Percentiles rank a stretch among this genome's conserved stretches.
phyloP scores from a whole-genome alignment of 805 yeast species.

The Candida andamanensis region DNA sequence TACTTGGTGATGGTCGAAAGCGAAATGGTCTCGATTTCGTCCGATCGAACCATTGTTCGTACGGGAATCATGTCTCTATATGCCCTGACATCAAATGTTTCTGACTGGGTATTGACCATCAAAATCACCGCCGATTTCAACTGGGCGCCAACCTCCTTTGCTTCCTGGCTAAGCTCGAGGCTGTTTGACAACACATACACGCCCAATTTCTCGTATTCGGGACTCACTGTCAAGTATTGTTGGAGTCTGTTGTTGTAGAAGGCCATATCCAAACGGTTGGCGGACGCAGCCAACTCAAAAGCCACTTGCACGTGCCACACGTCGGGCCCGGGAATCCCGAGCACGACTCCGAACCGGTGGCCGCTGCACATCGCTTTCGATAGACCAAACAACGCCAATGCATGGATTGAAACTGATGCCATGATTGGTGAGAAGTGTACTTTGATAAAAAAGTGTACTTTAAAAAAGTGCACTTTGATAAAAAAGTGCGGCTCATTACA shows the following conservation, averaged over 20 bases:
- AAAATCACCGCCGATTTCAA: slow-evolving; percentile 2
- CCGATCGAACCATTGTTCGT: slow-evolving; percentile 17
- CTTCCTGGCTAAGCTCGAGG: background rate
- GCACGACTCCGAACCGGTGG: slow-evolving; percentile 22
- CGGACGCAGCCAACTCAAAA: too few relatives aligned
- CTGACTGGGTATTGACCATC: slow-evolving; percentile 1
- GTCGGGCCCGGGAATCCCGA: slow-evolving; percentile 16
- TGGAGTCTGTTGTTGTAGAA: slow-evolving; percentile 21
- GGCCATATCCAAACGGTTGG: slow-evolving; percentile 22
- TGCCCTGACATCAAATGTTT: slow-evolving; percentile 4
- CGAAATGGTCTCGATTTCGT: slow-evolving; percentile 29
- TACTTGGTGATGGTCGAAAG: slow-evolving; percentile 26
- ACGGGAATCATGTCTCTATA: slow-evolving; percentile 4
- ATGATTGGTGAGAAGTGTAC: too few relatives aligned
- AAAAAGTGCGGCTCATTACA: slow-evolving; percentile 10
- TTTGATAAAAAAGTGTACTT: too few relatives aligned
- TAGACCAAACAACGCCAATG: slow-evolving; percentile 21
- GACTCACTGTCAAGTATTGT: slow-evolving; percentile 25
- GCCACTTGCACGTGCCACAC: slow-evolving; percentile 16
- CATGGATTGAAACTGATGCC: slow-evolving; percentile 11
- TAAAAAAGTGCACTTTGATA: background rate
- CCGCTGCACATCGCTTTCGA: slow-evolving; percentile 16
- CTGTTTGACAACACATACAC: slow-evolving; percentile 18
- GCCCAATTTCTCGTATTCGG: slow-evolving; percentile 25
- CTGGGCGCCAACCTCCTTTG: slow-evolving; percentile 1